Base-by-base conservation (phyloP, 495 filamentous ascomycete genomes). In the Clohesyomyces aquaticus region DNA sequence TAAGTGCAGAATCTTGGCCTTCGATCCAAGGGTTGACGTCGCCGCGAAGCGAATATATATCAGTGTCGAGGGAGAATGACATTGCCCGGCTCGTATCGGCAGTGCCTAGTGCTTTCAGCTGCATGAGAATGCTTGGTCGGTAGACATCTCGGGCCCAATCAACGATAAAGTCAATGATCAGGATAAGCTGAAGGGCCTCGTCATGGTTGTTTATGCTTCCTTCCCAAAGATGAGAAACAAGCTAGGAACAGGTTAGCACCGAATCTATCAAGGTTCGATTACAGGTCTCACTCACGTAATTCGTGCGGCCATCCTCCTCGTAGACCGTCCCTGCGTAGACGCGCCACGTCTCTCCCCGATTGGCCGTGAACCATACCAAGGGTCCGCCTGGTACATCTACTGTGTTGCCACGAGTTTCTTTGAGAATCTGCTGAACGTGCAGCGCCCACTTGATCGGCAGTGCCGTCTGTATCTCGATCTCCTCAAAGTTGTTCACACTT, bases 391-490 rank as follows among this genome's bases (percentile, higher is more conserved):
- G 53, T 16, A 57, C 45, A 2, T 57, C 42, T 25, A 64, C 25
- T 57, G 52, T 50, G 46, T 64, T 63, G 1, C 42, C 52, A 22
- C 1, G 1, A 10, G 26, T 51, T 35, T 43, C 22, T 1, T 1
- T 16, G 16, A 70, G 53, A 16, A 52, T 35, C 8, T 63, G 19
- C 14, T 38, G 32, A 6, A 38, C 6, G 6, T 38, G 6, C 32
- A 38, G 32, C 6, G 32, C 32, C 6, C 32, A 0, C 48, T 51
- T 45, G 12, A 70, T 63, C 8, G 67, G 63, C 23, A 70, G 59
- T 19, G 56, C 50, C 4, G 57, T 59, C 23, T 70, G 67, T 1
- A 53, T 57, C 52, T 67, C 52, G 2, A 70, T 63, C 9, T 61
- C 26, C 22, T 60, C 58, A 27, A 66, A 70, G 18, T 47, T 58